Percentiles rank a stretch among this genome's conserved stretches.
Evolutionary conservation across 352 stramenopile species (phyloP).

Genomic region (Globisporangium perplexum): DNA sequence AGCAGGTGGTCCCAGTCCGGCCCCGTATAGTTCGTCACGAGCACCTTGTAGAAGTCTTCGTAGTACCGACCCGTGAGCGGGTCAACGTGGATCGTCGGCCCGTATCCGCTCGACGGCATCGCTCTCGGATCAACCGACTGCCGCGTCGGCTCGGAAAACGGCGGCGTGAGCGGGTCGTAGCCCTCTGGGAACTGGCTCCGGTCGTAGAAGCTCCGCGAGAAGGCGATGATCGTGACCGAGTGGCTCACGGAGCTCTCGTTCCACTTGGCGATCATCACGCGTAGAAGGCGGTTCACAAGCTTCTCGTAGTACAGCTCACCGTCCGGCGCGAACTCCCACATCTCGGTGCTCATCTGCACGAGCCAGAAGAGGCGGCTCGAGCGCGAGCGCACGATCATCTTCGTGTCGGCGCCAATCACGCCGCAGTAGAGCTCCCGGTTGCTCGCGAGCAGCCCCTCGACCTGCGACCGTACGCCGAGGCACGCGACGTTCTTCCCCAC

Average conservation of each 20-base stretch:
- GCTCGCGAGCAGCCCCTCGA: slow-evolving; percentile 84
- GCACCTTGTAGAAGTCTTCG: slow-evolving; percentile 81
- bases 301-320: slow-evolving; percentile 91
- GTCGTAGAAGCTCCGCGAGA: slow-evolving; percentile 87
- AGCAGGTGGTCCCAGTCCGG: slow-evolving; percentile 91
- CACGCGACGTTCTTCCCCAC: slow-evolving; percentile 62
- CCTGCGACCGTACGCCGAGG: slow-evolving; percentile 82
- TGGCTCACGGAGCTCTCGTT: slow-evolving; percentile 81
- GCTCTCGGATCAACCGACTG: slow-evolving; percentile 20
- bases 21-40: slow-evolving; percentile 85
- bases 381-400: slow-evolving; percentile 94
- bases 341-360: slow-evolving; percentile 95
- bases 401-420: slow-evolving; percentile 94
- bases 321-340: slow-evolving; percentile 90
- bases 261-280: slow-evolving; percentile 81
- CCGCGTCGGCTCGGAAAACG: slow-evolving; percentile 41
- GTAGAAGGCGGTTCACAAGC: slow-evolving; percentile 74
- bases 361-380: slow-evolving; percentile 97
- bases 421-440: slow-evolving; percentile 79
- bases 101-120: slow-evolving; percentile 27
- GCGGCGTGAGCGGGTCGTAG: slow-evolving; percentile 33
- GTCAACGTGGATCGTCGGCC: slow-evolving; percentile 60
- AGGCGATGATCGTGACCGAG: slow-evolving; percentile 91
- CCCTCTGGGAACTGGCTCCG: slow-evolving; percentile 53
- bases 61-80: slow-evolving; percentile 45